Evolutionary conservation across 306 rosid genomes (phyloP).

Genomic region (Calophaca sinica): DNA sequence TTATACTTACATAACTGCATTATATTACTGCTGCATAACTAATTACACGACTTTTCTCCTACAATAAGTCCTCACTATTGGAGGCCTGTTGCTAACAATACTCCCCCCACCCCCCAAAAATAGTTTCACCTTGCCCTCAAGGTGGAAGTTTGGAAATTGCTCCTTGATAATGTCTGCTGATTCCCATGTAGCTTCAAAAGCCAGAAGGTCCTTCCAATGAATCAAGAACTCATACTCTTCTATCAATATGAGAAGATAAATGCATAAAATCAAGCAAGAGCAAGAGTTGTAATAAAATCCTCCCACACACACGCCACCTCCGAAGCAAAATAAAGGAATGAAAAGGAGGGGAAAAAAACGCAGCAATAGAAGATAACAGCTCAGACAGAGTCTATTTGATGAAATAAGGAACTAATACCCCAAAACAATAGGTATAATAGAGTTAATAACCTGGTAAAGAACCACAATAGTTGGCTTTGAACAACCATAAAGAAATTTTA

Average conservation of each 20-base stretch:
- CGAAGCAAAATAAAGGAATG: background rate
- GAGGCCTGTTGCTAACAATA: too few species aligned
- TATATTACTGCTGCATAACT: too few species aligned
- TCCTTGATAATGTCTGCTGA: too few species aligned
- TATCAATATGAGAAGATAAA: conserved; percentile 14
- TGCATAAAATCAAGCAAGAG: background rate
- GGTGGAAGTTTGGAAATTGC: too few species aligned
- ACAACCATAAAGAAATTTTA: conserved; percentile 90
- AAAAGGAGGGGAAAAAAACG: background rate
- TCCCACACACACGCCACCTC: background rate
- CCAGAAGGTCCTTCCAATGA: too few species aligned
- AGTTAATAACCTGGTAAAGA: conserved; percentile 79
- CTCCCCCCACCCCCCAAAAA: too few species aligned
- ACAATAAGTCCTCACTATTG: too few species aligned
- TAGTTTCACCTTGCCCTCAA: too few species aligned
- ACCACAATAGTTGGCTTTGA: conserved; percentile 92
- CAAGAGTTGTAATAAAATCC: background rate
- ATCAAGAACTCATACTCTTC: background rate
- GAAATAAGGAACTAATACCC: conserved; percentile 9
- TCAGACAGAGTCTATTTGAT: conserved; percentile 2
- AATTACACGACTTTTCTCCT: too few species aligned
- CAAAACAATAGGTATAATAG: conserved; percentile 19
- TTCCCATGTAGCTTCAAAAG: too few species aligned
- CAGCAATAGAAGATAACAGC: conserved; percentile 11
- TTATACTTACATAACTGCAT: too few species aligned